Base-by-base conservation (phyloP, 2,329 filamentous ascomycete species). In the Diaporthe aspalathi region DNA sequence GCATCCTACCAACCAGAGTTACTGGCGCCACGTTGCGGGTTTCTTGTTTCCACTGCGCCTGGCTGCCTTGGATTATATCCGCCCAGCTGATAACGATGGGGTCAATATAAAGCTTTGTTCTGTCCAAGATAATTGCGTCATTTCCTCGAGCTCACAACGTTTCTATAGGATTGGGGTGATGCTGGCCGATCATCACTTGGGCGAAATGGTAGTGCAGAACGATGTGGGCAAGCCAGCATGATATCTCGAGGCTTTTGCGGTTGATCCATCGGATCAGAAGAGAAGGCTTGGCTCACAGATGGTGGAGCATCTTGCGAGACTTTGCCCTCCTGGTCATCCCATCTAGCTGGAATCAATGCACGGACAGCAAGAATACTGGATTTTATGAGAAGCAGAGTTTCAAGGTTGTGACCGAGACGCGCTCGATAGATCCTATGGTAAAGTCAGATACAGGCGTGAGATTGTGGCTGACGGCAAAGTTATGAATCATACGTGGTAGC, bases 221-320 rank as follows among this genome's bases (percentile, higher is more conserved):
- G 22, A 47, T 3, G 27, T 20, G 24, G 20, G 40, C 6, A 47
- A 49, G 57, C 40, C 57, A 14, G 57, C 40, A 14, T 63, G 57
- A 43, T 63, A 63, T 63, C 32, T 63, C 43, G 57, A 63, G 20
- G 27, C 47, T 29, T 27, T 49, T 22, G 57, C 57, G 43, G 57
- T 63, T 8, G 57, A 63, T 8, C 57, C 57, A 20, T 63, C 40
- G 2, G 47, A 47, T 32, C 57, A 63, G 27, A 63, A n/a, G 43
- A 63, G 43, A 17, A 35, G 43, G 22, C 40, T 63, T 7, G 57
- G 57, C 27, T 63, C 43, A 8, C 57, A 49, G 47, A 49, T 63
- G 57, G 27, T 63, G n/a, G 43, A 49, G 43, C 57, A 63, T 35
- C 57, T 63, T 12, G 11, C 22, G 27, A 49, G 57, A 16, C 57